phyloP scores from a whole-genome alignment of 306 rosid genomes.

The Fagus sylvatica region DNA sequence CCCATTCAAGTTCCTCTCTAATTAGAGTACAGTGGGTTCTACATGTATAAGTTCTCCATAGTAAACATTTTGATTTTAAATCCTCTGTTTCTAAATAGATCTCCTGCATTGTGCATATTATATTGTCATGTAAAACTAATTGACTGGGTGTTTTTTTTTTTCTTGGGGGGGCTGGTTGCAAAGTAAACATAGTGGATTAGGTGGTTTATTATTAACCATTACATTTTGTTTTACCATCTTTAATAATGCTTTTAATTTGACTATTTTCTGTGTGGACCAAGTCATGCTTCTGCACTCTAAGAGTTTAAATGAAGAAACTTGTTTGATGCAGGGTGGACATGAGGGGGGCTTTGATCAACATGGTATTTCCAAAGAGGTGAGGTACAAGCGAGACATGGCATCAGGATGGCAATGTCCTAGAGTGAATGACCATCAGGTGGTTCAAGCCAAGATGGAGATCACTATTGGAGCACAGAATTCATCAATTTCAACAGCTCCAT shows the following conservation, averaged over 20 bases:
- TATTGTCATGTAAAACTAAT: background rate
- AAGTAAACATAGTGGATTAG: too few relatives aligned
- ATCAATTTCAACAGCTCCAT: background rate
- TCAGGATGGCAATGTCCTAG: background rate
- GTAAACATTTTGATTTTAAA: background rate
- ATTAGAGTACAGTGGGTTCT: background rate
- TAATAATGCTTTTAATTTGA: background rate
- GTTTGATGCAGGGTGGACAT: slow-evolving; percentile 13
- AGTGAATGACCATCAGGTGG: background rate
- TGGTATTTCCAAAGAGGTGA: background rate
- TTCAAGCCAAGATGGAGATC: background rate
- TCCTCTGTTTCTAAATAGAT: background rate
- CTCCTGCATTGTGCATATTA: background rate
- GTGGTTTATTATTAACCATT: background rate
- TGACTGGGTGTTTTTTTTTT: too few relatives aligned
- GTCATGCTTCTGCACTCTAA: background rate
- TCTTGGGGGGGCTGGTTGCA: too few relatives aligned
- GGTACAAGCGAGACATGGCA: slow-evolving; percentile 13
- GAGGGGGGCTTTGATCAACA: background rate
- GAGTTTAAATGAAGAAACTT: slow-evolving; percentile 4
- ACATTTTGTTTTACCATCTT: background rate
- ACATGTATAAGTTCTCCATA: background rate
- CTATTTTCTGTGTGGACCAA: background rate
- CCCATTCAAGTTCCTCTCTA: background rate
- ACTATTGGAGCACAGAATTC: slow-evolving; percentile 7